phyloP scores from a whole-genome alignment of 768 basidiomycete genomes.

The Plicaturopsis crispa region DNA sequence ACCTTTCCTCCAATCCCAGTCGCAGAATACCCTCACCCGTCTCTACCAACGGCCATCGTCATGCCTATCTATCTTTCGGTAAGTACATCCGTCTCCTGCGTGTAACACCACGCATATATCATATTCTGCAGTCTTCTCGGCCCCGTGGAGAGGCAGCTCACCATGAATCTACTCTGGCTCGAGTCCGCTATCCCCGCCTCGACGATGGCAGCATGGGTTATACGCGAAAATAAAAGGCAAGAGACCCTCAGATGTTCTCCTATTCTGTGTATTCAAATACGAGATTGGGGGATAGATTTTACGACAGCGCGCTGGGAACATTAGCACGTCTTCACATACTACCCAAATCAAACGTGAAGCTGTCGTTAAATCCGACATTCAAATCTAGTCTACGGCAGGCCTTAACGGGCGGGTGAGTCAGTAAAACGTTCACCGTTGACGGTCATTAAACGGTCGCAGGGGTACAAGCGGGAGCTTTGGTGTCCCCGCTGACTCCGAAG shows the following conservation, averaged over 20 bases:
- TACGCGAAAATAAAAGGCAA: conserved; percentile 66
- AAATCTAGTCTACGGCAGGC: conserved; percentile 77
- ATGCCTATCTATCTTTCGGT: conserved; percentile 89
- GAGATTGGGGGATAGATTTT: conserved; percentile 40
- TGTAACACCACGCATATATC: not conserved
- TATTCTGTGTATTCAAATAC: not conserved
- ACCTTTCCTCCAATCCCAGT: conserved; percentile 76
- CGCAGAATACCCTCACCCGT: conserved; percentile 67
- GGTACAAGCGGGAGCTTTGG: conserved; percentile 82
- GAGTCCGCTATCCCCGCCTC: conserved; percentile 62
- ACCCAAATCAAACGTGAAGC: conserved; percentile 48
- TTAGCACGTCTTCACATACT: conserved; percentile 67
- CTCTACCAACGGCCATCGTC: conserved; percentile 83
- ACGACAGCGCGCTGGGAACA: conserved; percentile 59
- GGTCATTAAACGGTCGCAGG: conserved; percentile 25
- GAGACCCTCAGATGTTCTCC: not conserved
- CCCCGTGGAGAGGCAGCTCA: conserved; percentile 74
- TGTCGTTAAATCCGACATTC: conserved; percentile 68
- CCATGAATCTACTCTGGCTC: conserved; percentile 86
- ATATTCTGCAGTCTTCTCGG: conserved; percentile 51
- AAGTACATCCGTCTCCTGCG: conserved; percentile 12
- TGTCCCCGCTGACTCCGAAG: conserved; percentile 59
- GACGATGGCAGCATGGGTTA: conserved; percentile 73
- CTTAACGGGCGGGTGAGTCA: conserved; percentile 75
- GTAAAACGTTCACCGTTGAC: conserved; percentile 2